Evolutionary conservation across 495 filamentous ascomycete genomes (phyloP).

Genomic region (Xylaria venustula): DNA sequence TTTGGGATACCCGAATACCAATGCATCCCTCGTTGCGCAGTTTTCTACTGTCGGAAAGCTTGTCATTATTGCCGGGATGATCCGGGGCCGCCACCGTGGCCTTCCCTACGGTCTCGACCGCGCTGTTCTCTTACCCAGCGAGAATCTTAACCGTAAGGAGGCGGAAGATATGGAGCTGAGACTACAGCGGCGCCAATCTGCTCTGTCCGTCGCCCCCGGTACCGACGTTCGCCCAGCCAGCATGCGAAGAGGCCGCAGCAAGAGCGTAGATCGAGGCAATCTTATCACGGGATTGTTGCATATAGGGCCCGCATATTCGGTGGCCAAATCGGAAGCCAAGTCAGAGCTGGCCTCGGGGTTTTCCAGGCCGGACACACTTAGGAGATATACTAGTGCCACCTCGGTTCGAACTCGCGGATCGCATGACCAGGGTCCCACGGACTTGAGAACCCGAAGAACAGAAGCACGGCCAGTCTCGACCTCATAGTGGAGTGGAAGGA

Average conservation of each 20-base stretch:
- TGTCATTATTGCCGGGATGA: constrained; percentile 89
- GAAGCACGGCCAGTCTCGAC: constrained; percentile 19
- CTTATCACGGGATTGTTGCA: constrained; percentile 37
- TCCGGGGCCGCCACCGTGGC: constrained; percentile 88
- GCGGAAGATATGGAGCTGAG: constrained; percentile 56
- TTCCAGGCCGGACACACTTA: constrained; percentile 18
- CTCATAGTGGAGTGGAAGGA: constrained; percentile 21
- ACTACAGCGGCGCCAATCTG: constrained; percentile 55
- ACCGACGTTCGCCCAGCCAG: constrained; percentile 14
- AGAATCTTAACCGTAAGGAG: constrained; percentile 70
- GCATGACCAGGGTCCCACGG: constrained; percentile 9
- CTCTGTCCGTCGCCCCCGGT: constrained; percentile 40
- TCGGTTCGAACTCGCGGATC: neutral
- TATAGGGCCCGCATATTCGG: constrained; percentile 32
- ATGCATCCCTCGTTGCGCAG: constrained; percentile 76
- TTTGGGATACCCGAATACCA: constrained; percentile 71
- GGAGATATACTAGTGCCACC: constrained; percentile 17
- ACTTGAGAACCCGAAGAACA: constrained; percentile 15
- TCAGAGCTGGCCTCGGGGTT: constrained; percentile 14
- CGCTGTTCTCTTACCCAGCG: constrained; percentile 80
- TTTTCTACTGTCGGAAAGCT: constrained; percentile 83
- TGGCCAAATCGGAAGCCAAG: constrained; percentile 13
- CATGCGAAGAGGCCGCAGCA: constrained; percentile 20
- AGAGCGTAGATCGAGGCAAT: constrained; percentile 29
- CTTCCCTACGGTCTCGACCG: constrained; percentile 89